Percentiles rank a stretch among this genome's conserved stretches.
phyloP scores from a whole-genome alignment of 805 yeast species.

The Teunomyces kruisii region DNA sequence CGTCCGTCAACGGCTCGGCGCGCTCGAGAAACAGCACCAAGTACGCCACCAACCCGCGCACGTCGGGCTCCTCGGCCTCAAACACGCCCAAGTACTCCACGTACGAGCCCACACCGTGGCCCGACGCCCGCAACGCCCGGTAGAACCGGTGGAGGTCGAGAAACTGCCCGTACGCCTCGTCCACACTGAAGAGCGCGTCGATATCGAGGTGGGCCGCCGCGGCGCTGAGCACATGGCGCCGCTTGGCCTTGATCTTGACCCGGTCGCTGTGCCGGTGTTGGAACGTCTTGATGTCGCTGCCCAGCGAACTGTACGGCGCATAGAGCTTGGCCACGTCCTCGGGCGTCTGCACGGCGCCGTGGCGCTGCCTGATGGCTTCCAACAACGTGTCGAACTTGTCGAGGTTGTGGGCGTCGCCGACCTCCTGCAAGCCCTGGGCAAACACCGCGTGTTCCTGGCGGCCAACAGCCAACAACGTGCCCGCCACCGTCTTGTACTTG shows the following conservation, averaged over 20 bases:
- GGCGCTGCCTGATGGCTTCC: slow-evolving; percentile 4
- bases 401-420: slow-evolving; percentile 18
- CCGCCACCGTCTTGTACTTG: not conserved
- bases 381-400: slow-evolving; percentile 13
- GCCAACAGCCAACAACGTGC: not conserved
- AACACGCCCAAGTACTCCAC: slow-evolving; percentile 50
- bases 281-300: slow-evolving; percentile 5
- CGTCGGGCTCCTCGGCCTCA: slow-evolving; percentile 19
- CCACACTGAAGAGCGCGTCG: slow-evolving; percentile 51
- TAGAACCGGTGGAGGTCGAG: slow-evolving; percentile 57
- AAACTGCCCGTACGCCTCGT: slow-evolving; percentile 64
- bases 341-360: slow-evolving; percentile 5
- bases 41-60: not conserved
- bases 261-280: slow-evolving; percentile 4
- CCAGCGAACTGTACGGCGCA: not conserved
- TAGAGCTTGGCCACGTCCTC: not conserved
- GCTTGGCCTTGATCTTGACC: slow-evolving; percentile 21
- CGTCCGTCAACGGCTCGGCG: not conserved
- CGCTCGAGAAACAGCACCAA: not conserved
- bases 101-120: slow-evolving; percentile 35
- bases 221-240: slow-evolving; percentile 46
- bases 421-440: slow-evolving; percentile 30
- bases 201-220: slow-evolving; percentile 51
- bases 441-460: slow-evolving; percentile 22
- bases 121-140: slow-evolving; percentile 52